These are phyloP conservation scores for Pleomassaria siparia DNA, from an alignment of 2,329 filamentous ascomycete species.

Conservation along the genomic window DNA sequence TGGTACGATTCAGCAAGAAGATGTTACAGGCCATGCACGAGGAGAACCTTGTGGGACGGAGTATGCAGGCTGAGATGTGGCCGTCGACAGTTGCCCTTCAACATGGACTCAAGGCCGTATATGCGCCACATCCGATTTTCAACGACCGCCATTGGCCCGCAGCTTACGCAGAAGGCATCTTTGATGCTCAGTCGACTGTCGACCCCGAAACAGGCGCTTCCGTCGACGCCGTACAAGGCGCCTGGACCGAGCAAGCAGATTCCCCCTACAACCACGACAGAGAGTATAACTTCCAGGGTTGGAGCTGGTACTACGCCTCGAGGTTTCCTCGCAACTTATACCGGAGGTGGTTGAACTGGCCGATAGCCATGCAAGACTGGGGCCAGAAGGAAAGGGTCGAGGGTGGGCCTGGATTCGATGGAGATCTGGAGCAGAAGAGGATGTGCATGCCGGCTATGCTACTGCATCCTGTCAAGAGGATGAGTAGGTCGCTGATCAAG, in stretches of 20 bases:
- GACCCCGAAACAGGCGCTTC: slow-evolving; percentile 42
- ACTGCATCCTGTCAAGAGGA: slow-evolving; percentile 81
- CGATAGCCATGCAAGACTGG: slow-evolving; percentile 75
- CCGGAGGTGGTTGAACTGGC: slow-evolving; percentile 80
- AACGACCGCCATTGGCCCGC: slow-evolving; percentile 85
- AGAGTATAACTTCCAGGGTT: slow-evolving; percentile 84
- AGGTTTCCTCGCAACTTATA: slow-evolving; percentile 81
- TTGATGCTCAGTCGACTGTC: slow-evolving; percentile 61
- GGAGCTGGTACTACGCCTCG: slow-evolving; percentile 90
- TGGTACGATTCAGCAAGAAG: slow-evolving; percentile 77
- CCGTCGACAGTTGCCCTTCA: slow-evolving; percentile 83
- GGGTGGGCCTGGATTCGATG: slow-evolving; percentile 39
- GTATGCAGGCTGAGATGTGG: slow-evolving; percentile 97
- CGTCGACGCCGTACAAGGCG: slow-evolving; percentile 61
- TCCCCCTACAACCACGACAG: slow-evolving; percentile 60
- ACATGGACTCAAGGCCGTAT: slow-evolving; percentile 91
- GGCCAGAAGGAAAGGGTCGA: slow-evolving; percentile 70
- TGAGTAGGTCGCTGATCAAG: slow-evolving; percentile 30
- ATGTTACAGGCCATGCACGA: slow-evolving; percentile 86
- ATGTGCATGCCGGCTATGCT: slow-evolving; percentile 93
- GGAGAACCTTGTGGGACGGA: slow-evolving; percentile 83
- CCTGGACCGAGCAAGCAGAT: slow-evolving; percentile 48
- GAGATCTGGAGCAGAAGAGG: slow-evolving; percentile 62
- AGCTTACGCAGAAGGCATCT: slow-evolving; percentile 72
- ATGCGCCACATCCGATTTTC: slow-evolving; percentile 84